Conservation (phyloP, 495 filamentous ascomycete genomes). For the Tuber microsphaerosporum region DNA sequence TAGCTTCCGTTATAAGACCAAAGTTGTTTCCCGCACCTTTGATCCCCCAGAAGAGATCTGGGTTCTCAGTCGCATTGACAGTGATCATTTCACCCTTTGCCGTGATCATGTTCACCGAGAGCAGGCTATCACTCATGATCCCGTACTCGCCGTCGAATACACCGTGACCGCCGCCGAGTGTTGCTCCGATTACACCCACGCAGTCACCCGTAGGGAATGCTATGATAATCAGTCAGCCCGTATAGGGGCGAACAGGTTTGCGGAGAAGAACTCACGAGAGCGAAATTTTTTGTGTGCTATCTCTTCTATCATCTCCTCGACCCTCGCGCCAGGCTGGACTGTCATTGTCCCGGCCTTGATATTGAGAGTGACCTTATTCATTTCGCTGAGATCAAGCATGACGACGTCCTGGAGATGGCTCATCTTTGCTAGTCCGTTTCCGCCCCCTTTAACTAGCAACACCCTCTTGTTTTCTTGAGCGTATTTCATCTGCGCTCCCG, state of each 20-base stretch:
- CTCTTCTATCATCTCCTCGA: neutral
- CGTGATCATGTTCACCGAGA: conserved; percentile 52
- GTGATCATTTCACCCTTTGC: conserved; percentile 49
- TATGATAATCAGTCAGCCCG: neutral
- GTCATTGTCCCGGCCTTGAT: neutral
- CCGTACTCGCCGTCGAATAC: conserved; percentile 55
- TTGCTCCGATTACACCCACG: conserved; percentile 51
- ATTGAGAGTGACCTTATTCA: neutral
- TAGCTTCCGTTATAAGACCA: conserved; percentile 29
- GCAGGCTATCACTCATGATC: conserved; percentile 54
- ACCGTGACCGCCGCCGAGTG: conserved; percentile 58
- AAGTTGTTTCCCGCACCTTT: conserved; percentile 11
- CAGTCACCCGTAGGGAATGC: conserved; percentile 42
- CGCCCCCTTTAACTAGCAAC: conserved; percentile 2
- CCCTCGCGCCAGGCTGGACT: neutral
- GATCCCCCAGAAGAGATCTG: conserved; percentile 33
- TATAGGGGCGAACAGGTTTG: neutral
- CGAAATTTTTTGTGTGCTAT: neutral
- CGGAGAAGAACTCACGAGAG: neutral
- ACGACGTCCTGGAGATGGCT: neutral
- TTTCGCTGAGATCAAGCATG: neutral
- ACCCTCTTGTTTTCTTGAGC: neutral
- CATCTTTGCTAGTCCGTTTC: neutral
- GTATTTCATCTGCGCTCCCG: neutral
- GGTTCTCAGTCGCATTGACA: conserved; percentile 42